Evolutionary conservation across 2,329 filamentous ascomycete species (phyloP).

Genomic region (Xylaria sp.): DNA sequence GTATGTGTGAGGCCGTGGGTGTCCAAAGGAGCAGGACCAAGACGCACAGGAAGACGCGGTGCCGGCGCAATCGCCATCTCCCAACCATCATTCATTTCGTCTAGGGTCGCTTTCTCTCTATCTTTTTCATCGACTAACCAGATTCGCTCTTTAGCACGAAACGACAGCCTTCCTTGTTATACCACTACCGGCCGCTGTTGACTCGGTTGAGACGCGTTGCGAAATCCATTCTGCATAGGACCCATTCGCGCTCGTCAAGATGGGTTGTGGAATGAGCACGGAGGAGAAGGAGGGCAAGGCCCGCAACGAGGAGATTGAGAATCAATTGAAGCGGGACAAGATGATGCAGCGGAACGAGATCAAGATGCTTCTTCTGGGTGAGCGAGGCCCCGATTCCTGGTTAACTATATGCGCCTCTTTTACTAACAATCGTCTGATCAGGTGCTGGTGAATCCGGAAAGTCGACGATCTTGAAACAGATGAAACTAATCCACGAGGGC

Average conservation of each 20-base stretch:
- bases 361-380: slow-evolving; percentile 99
- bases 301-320: slow-evolving; percentile 99
- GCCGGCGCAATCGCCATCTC: slow-evolving; percentile 4
- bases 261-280: slow-evolving; percentile 99
- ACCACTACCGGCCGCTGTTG: neutral
- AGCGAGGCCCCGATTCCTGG: slow-evolving; percentile 49
- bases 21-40: slow-evolving; percentile 10
- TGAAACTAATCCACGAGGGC: slow-evolving; percentile 99
- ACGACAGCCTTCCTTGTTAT: slow-evolving; percentile 20
- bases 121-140: slow-evolving; percentile 21
- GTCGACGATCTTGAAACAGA: slow-evolving; percentile 94
- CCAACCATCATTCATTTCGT: slow-evolving; percentile 11
- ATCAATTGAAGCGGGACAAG: slow-evolving; percentile 97
- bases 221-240: slow-evolving; percentile 19
- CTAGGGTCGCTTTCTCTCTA: neutral
- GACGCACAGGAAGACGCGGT: slow-evolving; percentile 8
- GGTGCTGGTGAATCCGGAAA: slow-evolving; percentile 98
- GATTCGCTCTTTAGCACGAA: slow-evolving; percentile 22
- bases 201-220: slow-evolving; percentile 10
- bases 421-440: slow-evolving; percentile 50
- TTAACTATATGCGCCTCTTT: neutral
- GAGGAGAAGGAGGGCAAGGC: slow-evolving; percentile 99
- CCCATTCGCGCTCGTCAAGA: slow-evolving; percentile 65
- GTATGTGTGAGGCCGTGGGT: slow-evolving; percentile 5
- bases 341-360: slow-evolving; percentile 99